phyloP scores from a whole-genome alignment of 345 rosid genomes.

The Ailanthus altissimus region DNA sequence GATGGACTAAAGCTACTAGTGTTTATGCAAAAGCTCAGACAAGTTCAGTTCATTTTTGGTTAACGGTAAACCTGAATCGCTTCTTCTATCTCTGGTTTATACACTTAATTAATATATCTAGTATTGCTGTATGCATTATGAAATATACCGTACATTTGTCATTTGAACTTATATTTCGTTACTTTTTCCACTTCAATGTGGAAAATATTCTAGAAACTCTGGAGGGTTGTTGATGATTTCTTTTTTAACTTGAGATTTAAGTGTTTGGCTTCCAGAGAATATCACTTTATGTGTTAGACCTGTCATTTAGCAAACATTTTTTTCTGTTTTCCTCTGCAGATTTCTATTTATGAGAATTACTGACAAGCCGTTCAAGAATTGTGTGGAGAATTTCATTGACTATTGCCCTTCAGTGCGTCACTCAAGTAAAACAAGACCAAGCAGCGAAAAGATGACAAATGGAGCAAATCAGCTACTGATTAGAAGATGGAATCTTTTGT shows the following conservation, averaged over 20 bases:
- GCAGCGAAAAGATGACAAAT: background rate
- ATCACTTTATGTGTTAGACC: background rate
- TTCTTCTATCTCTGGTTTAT: background rate
- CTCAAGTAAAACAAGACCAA: background rate
- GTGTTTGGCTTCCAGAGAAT: background rate
- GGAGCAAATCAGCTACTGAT: background rate
- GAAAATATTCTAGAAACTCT: background rate
- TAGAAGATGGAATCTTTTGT: background rate
- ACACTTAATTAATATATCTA: background rate
- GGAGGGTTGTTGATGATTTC: background rate
- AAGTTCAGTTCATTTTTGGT: background rate
- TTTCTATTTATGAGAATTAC: background rate
- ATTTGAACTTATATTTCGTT: background rate
- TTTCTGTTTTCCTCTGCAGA: background rate
- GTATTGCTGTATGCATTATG: background rate
- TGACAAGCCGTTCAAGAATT: no score
- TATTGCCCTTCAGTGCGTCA: background rate
- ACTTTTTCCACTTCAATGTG: background rate
- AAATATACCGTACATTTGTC: background rate
- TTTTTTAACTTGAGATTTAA: background rate
- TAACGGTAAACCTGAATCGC: background rate
- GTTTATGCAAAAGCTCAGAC: background rate
- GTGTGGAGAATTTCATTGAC: no score
- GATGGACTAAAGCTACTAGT: background rate
- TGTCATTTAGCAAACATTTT: background rate